Conservation (phyloP, 2,329 filamentous ascomycete species). For the Pyricularia grisea region DNA sequence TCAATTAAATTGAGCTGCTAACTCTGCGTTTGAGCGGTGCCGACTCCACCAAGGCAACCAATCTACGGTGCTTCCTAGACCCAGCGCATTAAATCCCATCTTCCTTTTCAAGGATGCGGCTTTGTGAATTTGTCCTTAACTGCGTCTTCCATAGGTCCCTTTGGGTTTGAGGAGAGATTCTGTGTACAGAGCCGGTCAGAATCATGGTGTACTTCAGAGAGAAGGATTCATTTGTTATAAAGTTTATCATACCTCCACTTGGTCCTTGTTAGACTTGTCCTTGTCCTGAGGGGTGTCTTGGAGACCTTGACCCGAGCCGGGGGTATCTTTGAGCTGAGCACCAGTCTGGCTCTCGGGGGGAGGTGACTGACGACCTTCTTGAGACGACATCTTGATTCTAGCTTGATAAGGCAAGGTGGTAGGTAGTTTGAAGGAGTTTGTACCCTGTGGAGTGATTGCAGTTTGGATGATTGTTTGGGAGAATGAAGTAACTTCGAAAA, state of each 20-base stretch:
- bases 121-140: conserved; percentile 46
- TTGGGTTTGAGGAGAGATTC: conserved; percentile 56
- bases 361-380: conserved; percentile 67
- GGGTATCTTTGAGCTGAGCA: conserved; percentile 50
- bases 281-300: conserved; percentile 29
- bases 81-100: not conserved
- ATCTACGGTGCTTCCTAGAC: not conserved
- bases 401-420: not conserved
- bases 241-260: conserved; percentile 33
- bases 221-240: not conserved
- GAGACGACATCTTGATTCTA: conserved; percentile 47
- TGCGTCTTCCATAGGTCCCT: conserved; percentile 50
- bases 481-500: not conserved
- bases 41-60: not conserved
- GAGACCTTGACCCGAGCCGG: conserved; percentile 48
- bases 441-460: not conserved
- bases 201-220: not conserved
- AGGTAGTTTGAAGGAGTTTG: not conserved
- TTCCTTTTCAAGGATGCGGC: conserved; percentile 28
- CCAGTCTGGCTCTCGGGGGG: conserved; percentile 59
- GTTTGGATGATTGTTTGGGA: not conserved
- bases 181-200: conserved; percentile 15
- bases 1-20: not conserved
- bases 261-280: conserved; percentile 35
- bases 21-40: not conserved